Evolutionary conservation across 2,329 filamentous ascomycete species (phyloP), one percentile per base, ranked within the genome.

Genomic region (Tolypocladium paradoxum): DNA sequence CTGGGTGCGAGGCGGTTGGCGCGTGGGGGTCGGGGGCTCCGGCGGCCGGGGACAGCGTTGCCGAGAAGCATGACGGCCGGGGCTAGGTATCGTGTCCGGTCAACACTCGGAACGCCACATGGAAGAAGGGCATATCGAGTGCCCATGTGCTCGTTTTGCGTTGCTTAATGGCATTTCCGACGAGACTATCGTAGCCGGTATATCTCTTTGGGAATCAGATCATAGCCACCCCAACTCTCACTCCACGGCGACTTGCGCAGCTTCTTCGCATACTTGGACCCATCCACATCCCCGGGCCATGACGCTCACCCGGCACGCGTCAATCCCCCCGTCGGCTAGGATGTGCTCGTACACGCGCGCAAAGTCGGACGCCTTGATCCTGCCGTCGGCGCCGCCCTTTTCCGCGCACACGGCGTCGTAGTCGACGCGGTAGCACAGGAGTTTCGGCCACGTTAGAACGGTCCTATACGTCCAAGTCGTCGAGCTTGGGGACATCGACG

Each of bases 1-100:
- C 68, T 48, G 83, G 83, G 0, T 90, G 86, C 59, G 81, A 82
- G 58, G 69, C 34, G 9, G 45, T 55, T 22, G 29, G 9, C 31
- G 33, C 27, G 1, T 56, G 46, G 53, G n/a, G 36, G 12, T 12
- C 7, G 16, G 27, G 6, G 6, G 34, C 27, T 46, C 8, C 14
- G 6, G 40, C 2, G 24, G 40, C 16, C 12, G 27, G 2, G 27
- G 20, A 31, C 4, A 6, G 11, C 2, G 27, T 12, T 18, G 43
- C 2, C 18, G 43, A 47, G 43, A 47, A 33, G 43, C 27, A 6
- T 4, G 27, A 46, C 18, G 27, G 24, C 8, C 6, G 11, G 1
- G 6, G 9, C 40, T 45, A 45, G 24, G 40, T 14, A 6, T 8
- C 18, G 24, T 5, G 40, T 33, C 31, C 2, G 40, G 27, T 27